Base-by-base conservation (phyloP, 2,329 filamentous ascomycete genomes). In the Epicoccum sorghinum region DNA sequence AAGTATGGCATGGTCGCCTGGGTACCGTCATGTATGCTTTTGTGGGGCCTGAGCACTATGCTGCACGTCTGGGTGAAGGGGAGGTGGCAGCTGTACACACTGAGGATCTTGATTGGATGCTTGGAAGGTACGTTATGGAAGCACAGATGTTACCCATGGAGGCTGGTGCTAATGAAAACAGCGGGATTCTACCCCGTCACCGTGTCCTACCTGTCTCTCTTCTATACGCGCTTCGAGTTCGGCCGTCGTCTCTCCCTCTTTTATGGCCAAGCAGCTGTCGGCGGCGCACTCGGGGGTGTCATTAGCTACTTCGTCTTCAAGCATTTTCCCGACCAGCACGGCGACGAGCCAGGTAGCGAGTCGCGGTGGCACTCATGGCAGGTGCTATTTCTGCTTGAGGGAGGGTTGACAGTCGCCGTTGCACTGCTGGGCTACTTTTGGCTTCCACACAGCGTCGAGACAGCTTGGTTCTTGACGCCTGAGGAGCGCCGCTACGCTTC, bases 161-260 rank as follows among this genome's bases (percentile, higher is more conserved):
- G 8, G 27, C 10, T 24, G n/a, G 18, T 61, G 68, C 58, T 72
- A 37, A 59, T 53, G 36, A 57, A 0, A 36, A 61, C 54, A 74
- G 80, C 82, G 43, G 83, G 83, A 3, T 85, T 86, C 63, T 86
- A 86, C 59, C 82, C 83, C 3, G 82, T 82, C 0, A 80, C 81
- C 2, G 82, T 85, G 13, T 78, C 79, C n/a, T 86, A 86, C 59
- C 76, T 86, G 25, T 82, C 81, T 14, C 73, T 83, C 46, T 86
- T 85, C 66, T 86, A 86, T 61, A 82, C 81, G 4, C 78, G 81
- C 39, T 85, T 79, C 67, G 83, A 85, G 58, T 83, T 86, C 54
- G 83, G 78, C 4, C 75, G 77, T 13, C 77, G 83, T 1, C 68
- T 86, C 14, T 82, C 77, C 4, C 68, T 84, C 36, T 85, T 86